Base-by-base conservation (phyloP, 2,329 filamentous ascomycete species). In the Neofusicoccum sp. region DNA sequence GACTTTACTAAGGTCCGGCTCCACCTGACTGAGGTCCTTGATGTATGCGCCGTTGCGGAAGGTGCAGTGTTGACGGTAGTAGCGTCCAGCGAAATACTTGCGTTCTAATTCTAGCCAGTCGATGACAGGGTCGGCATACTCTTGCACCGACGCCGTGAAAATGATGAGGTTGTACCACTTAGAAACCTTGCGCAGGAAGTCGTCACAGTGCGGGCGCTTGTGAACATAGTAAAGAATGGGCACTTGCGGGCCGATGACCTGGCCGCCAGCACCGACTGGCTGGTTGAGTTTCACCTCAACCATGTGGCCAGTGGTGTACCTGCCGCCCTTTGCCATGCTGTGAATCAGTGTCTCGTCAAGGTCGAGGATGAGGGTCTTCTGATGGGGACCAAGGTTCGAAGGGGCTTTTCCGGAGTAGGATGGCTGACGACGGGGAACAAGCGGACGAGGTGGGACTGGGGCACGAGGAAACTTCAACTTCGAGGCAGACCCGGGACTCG, bases 221-320 rank as follows among this genome's bases (percentile, higher is more conserved):
- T 99, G 95, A 56, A 99, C 95, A 80, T 97, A 99, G 79, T 99
- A 99, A 63, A 99, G 78, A 66, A 99, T 98, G 1, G 95, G 95
- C 72, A 99, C 93, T 71, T 96, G 93, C 41, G 92, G 91, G 6
- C 90, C 91, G 28, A 90, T 78, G 20, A 86, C 80, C 66, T 87
- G 84, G 28, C 88, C 87, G 33, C 85, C 86, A 49, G 85, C 84
- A 59, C 86, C 87, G 45, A 91, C 84, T 78, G 63, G 86, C 61
- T 88, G 88, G 72, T 89, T 90, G 63, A 96, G 83, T 69, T 92
- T 92, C 65, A 99, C 95, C 78, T 99, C 95, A 57, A 99, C 93
- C 95, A 99, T 99, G 77, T 99, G 95, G 16, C 95, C 95, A 20
- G 91, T 93, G 69, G 91, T 93, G 88, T 96, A 96, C 62, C 93